Evolutionary conservation across 2,329 filamentous ascomycete genomes (phyloP).

Genomic region (Allantophomopsis lycopodina): DNA sequence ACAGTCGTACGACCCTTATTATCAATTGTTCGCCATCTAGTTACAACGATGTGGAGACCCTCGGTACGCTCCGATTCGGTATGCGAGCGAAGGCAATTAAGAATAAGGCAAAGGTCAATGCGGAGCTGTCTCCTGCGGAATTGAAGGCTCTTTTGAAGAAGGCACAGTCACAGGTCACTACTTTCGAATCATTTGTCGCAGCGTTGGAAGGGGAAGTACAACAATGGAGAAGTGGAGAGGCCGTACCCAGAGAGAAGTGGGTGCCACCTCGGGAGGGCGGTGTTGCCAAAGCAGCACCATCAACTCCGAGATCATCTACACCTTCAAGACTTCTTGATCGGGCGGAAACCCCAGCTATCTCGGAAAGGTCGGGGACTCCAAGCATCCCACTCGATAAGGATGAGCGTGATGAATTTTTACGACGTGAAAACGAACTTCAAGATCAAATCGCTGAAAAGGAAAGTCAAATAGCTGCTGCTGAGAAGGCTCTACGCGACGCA

Average conservation of each 20-base stretch:
- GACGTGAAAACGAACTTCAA: conserved; percentile 91
- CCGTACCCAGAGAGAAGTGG: conserved; percentile 84
- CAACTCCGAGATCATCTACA: conserved; percentile 38
- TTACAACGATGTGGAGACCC: conserved; percentile 92
- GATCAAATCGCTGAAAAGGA: conserved; percentile 94
- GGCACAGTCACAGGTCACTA: conserved; percentile 77
- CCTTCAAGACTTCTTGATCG: conserved; percentile 41
- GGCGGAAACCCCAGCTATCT: conserved; percentile 48
- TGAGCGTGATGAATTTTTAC: conserved; percentile 88
- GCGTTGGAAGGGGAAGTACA: conserved; percentile 75
- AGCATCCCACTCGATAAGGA: conserved; percentile 87
- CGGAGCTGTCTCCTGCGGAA: conserved; percentile 88
- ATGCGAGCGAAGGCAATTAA: conserved; percentile 97
- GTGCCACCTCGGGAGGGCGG: conserved; percentile 49
- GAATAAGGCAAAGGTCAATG: conserved; percentile 99
- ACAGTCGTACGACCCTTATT: conserved; percentile 94
- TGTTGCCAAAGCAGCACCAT: conserved; percentile 32
- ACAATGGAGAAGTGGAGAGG: conserved; percentile 76
- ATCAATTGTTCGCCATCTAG: conserved; percentile 99
- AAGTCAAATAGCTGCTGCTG: conserved; percentile 61
- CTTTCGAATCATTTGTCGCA: conserved; percentile 76
- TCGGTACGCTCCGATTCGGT: conserved; percentile 86
- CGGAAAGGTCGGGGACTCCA: conserved; percentile 77
- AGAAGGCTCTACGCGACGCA: conserved; percentile 68
- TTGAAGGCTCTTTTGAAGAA: conserved; percentile 89